phyloP scores from a whole-genome alignment of 345 rosid species.

The sweet orange (Citrus sinensis) region DVS_A1.0 CM039169.1:6028501-6029000 shows the following conservation, averaged over 20 bases:
- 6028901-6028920: too few species aligned
- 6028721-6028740: background rate
- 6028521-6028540: background rate
- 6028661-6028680: slow-evolving; percentile 30
- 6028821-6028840: too few species aligned
- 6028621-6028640: slow-evolving; percentile 33
- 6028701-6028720: slow-evolving; percentile 28
- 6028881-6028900: too few species aligned
- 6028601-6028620: slow-evolving; percentile 25
- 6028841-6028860: background rate
- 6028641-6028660: slow-evolving; percentile 33
- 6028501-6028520: too few species aligned
- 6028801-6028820: slow-evolving; percentile 5
- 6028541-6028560: background rate
- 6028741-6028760: background rate
- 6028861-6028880: too few species aligned
- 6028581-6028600: slow-evolving; percentile 14
- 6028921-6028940: too few species aligned
- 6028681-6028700: slow-evolving; percentile 34
- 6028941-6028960: background rate
- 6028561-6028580: slow-evolving; percentile 6
- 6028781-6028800: background rate
- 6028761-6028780: background rate
- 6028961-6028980: background rate
- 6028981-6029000: background rate